Evolutionary conservation across 2,329 filamentous ascomycete genomes (phyloP), one percentile per base, ranked within the genome.

Genomic region (Cercospora nicotianae): DNA sequence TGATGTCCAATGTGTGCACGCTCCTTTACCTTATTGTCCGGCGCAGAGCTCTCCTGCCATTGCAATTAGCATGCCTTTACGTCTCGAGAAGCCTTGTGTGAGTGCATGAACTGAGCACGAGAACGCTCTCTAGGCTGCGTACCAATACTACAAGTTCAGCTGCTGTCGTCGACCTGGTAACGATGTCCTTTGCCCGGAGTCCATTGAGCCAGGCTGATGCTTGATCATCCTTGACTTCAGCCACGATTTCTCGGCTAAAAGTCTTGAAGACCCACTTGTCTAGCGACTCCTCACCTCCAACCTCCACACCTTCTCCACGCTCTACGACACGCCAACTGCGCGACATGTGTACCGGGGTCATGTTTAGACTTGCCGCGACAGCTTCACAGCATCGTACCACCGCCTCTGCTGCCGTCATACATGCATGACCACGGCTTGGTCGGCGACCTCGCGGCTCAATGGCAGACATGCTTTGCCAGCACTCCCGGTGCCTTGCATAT

Each of bases 321-420:
- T 36, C 55, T 63, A 18, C 18, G 53, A 58, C 77, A 1, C 48
- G 18, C 30, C 28, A 58, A 13, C 13, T 33, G 30, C n/a, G 55
- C 30, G 28, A 55, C 81, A 51, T n/a, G 23, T 18, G 33, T n/a
- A 48, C 60, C 8, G 8, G 23, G 31, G 48, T 28, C 36, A 48
- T 30, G 23, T 30, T 39, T 12, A 42, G 13, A 48, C 20, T 31
- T 30, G 13, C 33, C 60, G 33, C 18, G 48, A 23, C 60, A 31
- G 42, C 39, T 51, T 48, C 12, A 18, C 60, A n/a, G 18, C 8
- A 5, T 23, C 7, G 26, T 51, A 42, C 36, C 39, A 62, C 42
- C 8, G 60, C 60, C 23, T 62, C 26, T 30, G 26, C 60, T 45
- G 39, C 60, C 39, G 42, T 18, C 39, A 51, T 28, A n/a, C 36